Evolutionary conservation across 2,329 filamentous ascomycete genomes (phyloP), one percentile per base, ranked within the genome.

Genomic region (Aspergillus niger): DNA sequence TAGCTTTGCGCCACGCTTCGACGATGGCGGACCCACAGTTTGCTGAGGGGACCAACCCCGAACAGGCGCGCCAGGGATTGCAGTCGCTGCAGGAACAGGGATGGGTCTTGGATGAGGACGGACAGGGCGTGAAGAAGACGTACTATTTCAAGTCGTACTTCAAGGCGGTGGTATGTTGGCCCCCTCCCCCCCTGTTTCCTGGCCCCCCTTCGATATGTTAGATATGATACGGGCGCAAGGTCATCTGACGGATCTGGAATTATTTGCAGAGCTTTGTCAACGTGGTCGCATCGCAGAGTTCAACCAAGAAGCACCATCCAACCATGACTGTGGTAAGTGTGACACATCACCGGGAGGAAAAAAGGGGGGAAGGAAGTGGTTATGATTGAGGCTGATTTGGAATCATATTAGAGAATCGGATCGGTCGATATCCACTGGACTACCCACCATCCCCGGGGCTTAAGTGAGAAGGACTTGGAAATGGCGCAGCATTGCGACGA

Each of bases 351-450:
- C 5, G n/a, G n/a, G 39, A 20, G n/a, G 15, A 32, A 32, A 44
- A 39, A 22, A 15, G 51, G 24, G 57, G 26, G 24, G 28, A 17
- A 32, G 17, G 41, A 8, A 32, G 13, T 30, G 26, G 44, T 6
- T 10, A 32, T 28, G n/a, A 55, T 32, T 44, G 36, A 59, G 36
- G 51, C 61, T 70, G 32, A 66, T 30, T 20, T 30, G 55, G 15
- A 44, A 47, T 24, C 8, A 11, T 28, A 7, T 15, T 55, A 76
- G 74, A 67, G 73, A 50, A 68, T 76, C 61, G 74, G 74, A 6
- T 75, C 73, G 2, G 74, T 77, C 39, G 70, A 75, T 61, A 66
- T 77, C 56, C 71, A 76, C 67, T 78, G 76, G 76, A 77, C 76
- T 15, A 78, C 76, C 44, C 76, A 78, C 67, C 63, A 66, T 20